Evolutionary conservation across 1,284 basidiomycete genomes (phyloP).

Genomic region (Ustilago xerochloae): DNA sequence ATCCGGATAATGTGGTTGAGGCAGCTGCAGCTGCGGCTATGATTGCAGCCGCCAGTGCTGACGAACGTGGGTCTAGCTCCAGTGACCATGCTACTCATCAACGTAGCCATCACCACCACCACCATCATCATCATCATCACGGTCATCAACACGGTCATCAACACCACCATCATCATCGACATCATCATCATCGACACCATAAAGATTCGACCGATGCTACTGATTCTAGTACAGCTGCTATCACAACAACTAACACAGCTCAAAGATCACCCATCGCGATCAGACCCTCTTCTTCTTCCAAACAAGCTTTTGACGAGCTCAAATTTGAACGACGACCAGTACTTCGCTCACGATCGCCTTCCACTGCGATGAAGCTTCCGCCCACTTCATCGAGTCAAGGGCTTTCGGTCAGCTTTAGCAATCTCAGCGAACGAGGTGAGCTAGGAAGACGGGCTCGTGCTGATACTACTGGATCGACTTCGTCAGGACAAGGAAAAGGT

Average conservation of each 20-base stretch:
- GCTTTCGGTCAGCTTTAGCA: constrained; percentile 47
- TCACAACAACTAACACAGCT: not conserved
- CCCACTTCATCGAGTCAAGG: constrained; percentile 1
- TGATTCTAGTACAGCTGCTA: not conserved
- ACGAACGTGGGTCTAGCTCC: not conserved
- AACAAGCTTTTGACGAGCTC: constrained; percentile 30
- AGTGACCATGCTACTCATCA: constrained; percentile 7
- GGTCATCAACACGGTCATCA: constrained; percentile 18
- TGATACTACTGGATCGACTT: constrained; percentile 25
- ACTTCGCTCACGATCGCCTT: constrained; percentile 54
- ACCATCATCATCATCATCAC: constrained; percentile 34
- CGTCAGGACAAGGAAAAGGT: constrained; percentile 4
- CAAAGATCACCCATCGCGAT: constrained; percentile 17
- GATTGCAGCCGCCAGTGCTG: constrained; percentile 10
- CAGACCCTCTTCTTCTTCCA: not conserved
- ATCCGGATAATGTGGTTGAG: constrained; percentile 26
- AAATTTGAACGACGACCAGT: constrained; percentile 58
- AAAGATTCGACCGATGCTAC: constrained; percentile 6
- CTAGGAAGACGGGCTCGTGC: constrained; percentile 27
- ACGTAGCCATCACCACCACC: constrained; percentile 24
- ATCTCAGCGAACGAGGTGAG: constrained; percentile 28
- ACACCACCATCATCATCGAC: constrained; percentile 27
- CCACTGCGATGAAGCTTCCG: constrained; percentile 15
- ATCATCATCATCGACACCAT: constrained; percentile 17
- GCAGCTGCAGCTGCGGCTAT: constrained; percentile 23